phyloP scores from a whole-genome alignment of 2,329 filamentous ascomycete genomes.

The Calonectria pteridis region DNA sequence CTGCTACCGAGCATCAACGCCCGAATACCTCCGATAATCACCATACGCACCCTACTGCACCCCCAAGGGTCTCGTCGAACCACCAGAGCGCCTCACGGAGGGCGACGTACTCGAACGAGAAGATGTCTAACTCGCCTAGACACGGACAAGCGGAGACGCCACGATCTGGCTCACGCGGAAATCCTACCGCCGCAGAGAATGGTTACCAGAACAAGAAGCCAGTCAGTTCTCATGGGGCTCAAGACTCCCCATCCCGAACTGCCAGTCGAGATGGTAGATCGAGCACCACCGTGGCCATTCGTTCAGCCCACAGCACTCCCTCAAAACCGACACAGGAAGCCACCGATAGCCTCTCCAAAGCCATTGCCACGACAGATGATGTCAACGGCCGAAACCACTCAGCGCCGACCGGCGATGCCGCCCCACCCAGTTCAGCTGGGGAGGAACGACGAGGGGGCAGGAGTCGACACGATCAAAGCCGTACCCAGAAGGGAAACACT shows the following conservation, averaged over 20 bases:
- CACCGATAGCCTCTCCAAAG: conserved; percentile 82
- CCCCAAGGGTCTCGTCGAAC: conserved; percentile 85
- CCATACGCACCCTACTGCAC: conserved; percentile 78
- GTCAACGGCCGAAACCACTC: conserved; percentile 45
- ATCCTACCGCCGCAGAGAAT: conserved; percentile 46
- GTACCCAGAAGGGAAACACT: conserved; percentile 73
- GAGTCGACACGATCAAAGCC: conserved; percentile 70
- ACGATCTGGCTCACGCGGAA: conserved; percentile 51
- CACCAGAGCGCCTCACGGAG: conserved; percentile 59
- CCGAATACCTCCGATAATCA: conserved; percentile 62
- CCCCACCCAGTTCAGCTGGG: conserved; percentile 58
- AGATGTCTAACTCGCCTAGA: conserved; percentile 57
- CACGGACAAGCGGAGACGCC: conserved; percentile 53
- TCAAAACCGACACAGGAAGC: conserved; percentile 76
- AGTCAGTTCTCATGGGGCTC: conserved; percentile 37
- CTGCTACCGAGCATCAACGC: conserved; percentile 55
- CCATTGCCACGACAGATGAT: conserved; percentile 62
- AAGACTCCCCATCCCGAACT: conserved; percentile 56
- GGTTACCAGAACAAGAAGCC: conserved; percentile 49
- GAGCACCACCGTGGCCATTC: conserved; percentile 58
- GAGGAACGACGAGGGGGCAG: conserved; percentile 63
- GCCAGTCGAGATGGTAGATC: conserved; percentile 56
- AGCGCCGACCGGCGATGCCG: conserved; percentile 51
- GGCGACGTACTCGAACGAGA: conserved; percentile 59
- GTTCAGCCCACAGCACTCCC: conserved; percentile 59